Conservation (phyloP, 2,329 filamentous ascomycete genomes). For the Venturia aucupariae region DNA sequence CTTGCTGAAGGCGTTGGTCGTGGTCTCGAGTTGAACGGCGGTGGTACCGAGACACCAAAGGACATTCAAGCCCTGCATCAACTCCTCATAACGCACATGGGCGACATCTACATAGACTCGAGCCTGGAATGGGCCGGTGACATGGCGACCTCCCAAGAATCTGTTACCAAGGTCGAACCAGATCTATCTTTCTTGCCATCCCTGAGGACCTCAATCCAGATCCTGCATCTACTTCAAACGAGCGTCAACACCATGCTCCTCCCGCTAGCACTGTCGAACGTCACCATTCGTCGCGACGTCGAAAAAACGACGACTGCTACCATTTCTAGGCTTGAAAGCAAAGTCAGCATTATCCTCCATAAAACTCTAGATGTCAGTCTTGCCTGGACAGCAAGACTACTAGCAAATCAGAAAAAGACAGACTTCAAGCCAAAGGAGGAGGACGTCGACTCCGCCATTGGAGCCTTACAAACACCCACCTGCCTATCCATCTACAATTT, state of each 20-base stretch:
- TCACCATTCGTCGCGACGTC: slow-evolving; percentile 83
- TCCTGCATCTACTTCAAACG: slow-evolving; percentile 86
- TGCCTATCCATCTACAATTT: slow-evolving; percentile 77
- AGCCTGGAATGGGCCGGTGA: slow-evolving; percentile 57
- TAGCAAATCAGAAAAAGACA: slow-evolving; percentile 72
- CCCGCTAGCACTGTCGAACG: slow-evolving; percentile 78
- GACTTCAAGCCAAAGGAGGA: slow-evolving; percentile 85
- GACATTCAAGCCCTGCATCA: slow-evolving; percentile 80
- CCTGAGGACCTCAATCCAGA: slow-evolving; percentile 73
- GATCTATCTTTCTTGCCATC: slow-evolving; percentile 76
- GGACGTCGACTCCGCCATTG: slow-evolving; percentile 48
- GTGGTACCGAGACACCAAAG: slow-evolving; percentile 77
- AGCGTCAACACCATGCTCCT: slow-evolving; percentile 87
- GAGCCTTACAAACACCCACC: slow-evolving; percentile 76
- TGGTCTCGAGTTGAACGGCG: slow-evolving; percentile 77
- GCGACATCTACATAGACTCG: slow-evolving; percentile 65
- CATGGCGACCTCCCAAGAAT: slow-evolving; percentile 66
- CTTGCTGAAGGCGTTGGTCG: slow-evolving; percentile 88
- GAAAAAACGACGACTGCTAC: slow-evolving; percentile 69
- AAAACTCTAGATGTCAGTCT: slow-evolving; percentile 63
- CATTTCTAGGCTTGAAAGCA: slow-evolving; percentile 72
- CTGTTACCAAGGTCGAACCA: slow-evolving; percentile 67
- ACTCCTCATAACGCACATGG: slow-evolving; percentile 78
- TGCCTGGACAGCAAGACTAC: slow-evolving; percentile 64
- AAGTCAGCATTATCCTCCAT: slow-evolving; percentile 63